Evolutionary conservation across 257 asterid species (phyloP).

Genomic region (Craterostigma plantagineum): DNA sequence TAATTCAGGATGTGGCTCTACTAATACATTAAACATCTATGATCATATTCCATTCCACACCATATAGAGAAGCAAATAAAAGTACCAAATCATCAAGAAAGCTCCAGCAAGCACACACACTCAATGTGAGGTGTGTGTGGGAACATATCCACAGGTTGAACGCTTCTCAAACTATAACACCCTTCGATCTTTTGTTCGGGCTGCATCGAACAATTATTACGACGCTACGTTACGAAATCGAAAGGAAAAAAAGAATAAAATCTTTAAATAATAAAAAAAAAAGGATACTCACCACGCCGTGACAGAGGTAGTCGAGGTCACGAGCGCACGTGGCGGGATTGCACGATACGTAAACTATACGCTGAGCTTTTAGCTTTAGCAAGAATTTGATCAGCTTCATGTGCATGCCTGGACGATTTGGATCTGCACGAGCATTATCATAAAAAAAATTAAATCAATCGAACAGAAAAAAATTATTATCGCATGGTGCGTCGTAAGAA

Average conservation of each 20-base stretch:
- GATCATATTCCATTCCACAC: too few species aligned
- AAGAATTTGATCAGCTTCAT: conserved; percentile 60
- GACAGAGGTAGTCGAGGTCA: conserved; percentile 95
- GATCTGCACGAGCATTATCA: conserved; percentile 34
- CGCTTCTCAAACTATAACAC: conserved; percentile 51
- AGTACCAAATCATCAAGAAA: conserved; percentile 13
- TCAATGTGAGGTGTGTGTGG: conserved; percentile 99
- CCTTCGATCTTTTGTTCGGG: conserved; percentile 51
- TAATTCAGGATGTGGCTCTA: too few species aligned
- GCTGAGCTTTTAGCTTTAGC: conserved; percentile 50
- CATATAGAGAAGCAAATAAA: too few species aligned
- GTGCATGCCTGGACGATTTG: conserved; percentile 98
- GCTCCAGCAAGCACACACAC: conserved; percentile 85
- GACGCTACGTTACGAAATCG: not conserved
- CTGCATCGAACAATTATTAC: conserved; percentile 30
- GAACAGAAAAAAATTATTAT: not conserved
- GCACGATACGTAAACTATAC: conserved; percentile 77
- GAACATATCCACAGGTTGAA: conserved; percentile 95
- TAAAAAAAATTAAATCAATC: not conserved
- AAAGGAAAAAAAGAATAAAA: not conserved
- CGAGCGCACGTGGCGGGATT: conserved; percentile 97
- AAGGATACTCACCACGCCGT: conserved; percentile 50
- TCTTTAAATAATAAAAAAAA: not conserved
- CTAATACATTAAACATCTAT: too few species aligned
- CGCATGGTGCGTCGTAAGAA: not conserved